These are phyloP conservation scores for Candida dubliniensis DNA, from an alignment of 1,139 yeast genomes.

Conservation along the genomic window DNA sequence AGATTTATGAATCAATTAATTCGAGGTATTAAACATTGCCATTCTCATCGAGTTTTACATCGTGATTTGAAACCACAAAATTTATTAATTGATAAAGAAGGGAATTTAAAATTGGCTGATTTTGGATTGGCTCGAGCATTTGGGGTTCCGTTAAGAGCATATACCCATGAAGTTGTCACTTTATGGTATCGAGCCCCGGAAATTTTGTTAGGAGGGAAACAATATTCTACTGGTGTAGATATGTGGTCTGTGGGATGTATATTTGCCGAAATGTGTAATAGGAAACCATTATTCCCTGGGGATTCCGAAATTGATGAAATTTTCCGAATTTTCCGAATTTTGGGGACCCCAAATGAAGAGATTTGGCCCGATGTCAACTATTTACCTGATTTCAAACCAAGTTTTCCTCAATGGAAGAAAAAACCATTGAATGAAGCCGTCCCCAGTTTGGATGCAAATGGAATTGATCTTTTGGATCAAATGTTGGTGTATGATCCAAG, in stretches of 20 bases:
- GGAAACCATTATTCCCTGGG: constrained; percentile 95
- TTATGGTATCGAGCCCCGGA: constrained; percentile 99
- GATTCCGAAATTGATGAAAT: constrained; percentile 98
- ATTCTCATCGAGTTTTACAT: constrained; percentile 90
- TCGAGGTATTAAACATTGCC: constrained; percentile 93
- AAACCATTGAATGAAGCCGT: constrained; percentile 70
- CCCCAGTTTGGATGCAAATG: constrained; percentile 79
- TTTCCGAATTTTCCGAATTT: constrained; percentile 84
- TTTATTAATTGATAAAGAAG: constrained; percentile 89
- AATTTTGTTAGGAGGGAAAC: constrained; percentile 91
- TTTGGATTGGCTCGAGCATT: constrained; percentile 96
- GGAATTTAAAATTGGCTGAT: constrained; percentile 92
- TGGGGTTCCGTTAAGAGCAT: constrained; percentile 95
- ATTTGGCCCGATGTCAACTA: constrained; percentile 96
- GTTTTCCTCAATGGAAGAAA: constrained; percentile 93
- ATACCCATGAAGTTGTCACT: constrained; percentile 97
- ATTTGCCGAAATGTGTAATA: constrained; percentile 96
- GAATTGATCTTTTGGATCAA: constrained; percentile 77
- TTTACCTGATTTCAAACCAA: constrained; percentile 91
- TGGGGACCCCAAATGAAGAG: constrained; percentile 94
- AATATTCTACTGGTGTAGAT: constrained; percentile 96
- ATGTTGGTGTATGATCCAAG: constrained; percentile 92
- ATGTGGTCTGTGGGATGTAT: constrained; percentile 99
- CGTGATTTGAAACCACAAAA: constrained; percentile 97
- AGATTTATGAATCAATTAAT: constrained; percentile 90